Conservation (phyloP, 2,329 filamentous ascomycete species). For the Pestalotiopsis sp. region DNA sequence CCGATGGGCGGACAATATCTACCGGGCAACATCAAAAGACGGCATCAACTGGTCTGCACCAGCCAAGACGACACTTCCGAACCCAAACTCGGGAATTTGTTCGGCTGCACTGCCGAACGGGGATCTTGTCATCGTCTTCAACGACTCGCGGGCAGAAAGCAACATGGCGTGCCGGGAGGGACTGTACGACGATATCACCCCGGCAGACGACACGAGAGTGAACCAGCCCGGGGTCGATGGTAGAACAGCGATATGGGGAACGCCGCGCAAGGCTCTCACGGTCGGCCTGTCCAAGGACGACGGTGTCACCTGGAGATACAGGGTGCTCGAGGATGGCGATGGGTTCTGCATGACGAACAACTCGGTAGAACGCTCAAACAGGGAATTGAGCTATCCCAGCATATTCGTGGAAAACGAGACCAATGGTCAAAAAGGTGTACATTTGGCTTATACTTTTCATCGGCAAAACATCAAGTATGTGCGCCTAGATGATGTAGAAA, state of each 20-base stretch:
- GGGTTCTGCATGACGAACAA: conserved; percentile 50
- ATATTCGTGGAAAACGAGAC: conserved; percentile 33
- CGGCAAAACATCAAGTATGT: conserved; percentile 45
- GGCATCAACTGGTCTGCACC: conserved; percentile 42
- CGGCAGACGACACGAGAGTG: conserved; percentile 38
- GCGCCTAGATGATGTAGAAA: conserved; percentile 28
- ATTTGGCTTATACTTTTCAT: conserved; percentile 46
- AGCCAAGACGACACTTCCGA: conserved; percentile 38
- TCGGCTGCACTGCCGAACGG: conserved; percentile 39
- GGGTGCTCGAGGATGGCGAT: conserved; percentile 44
- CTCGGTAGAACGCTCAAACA: conserved; percentile 40
- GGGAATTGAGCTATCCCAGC: conserved; percentile 47
- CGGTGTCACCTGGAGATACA: conserved; percentile 39
- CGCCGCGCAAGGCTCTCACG: conserved; percentile 38
- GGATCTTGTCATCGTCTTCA: conserved; percentile 40
- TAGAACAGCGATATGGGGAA: conserved; percentile 46
- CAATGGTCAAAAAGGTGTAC: conserved; percentile 20
- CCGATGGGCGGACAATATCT: conserved; percentile 47
- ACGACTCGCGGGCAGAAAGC: conserved; percentile 37
- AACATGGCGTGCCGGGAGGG: conserved; percentile 39
- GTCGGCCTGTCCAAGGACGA: conserved; percentile 38
- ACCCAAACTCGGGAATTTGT: conserved; percentile 47
- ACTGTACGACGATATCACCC: conserved; percentile 47
- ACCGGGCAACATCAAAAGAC: conserved; percentile 41
- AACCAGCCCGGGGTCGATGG: conserved; percentile 39